Conservation (phyloP, 257 asterid genomes). For the Parsonsia alboflavescens region DNA sequence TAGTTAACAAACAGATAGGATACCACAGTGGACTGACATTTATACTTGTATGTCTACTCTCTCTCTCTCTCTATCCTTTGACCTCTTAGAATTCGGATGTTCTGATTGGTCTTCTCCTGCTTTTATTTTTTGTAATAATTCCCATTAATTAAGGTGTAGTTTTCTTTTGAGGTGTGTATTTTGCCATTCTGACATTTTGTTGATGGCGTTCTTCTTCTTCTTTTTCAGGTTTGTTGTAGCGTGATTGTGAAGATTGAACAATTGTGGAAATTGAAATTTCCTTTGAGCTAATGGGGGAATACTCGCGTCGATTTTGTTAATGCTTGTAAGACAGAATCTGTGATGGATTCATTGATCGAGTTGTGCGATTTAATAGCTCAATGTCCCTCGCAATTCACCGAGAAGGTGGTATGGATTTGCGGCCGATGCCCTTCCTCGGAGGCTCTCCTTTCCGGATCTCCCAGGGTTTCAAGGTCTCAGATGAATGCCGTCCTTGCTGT, state of each 20-base stretch:
- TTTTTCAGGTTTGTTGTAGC: background rate
- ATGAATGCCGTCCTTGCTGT: slow-evolving; percentile 75
- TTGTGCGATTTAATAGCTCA: slow-evolving; percentile 80
- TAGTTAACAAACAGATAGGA: background rate
- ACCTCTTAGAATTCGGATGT: slow-evolving; percentile 10
- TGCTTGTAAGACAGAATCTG: background rate
- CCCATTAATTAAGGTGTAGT: background rate
- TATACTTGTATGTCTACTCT: background rate
- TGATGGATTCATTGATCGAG: slow-evolving; percentile 85
- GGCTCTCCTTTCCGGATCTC: slow-evolving; percentile 61
- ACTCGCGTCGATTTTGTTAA: slow-evolving; percentile 2
- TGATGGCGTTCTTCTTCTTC: background rate
- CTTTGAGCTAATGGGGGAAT: background rate
- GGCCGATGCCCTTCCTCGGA: slow-evolving; percentile 87
- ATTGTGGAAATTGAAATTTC: background rate
- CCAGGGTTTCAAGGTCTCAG: slow-evolving; percentile 79
- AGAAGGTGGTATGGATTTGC: slow-evolving; percentile 81
- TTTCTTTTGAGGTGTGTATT: background rate
- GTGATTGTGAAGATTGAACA: slow-evolving; percentile 5
- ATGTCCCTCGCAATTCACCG: slow-evolving; percentile 53
- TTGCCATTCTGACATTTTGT: background rate
- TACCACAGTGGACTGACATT: background rate
- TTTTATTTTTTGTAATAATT: background rate
- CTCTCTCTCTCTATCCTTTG: slow-evolving; percentile 14
- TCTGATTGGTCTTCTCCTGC: background rate